Evolutionary conservation across 2,329 filamentous ascomycete species (phyloP), one percentile per base, ranked within the genome.

Genomic region (Waltergamsia citrina): DNA sequence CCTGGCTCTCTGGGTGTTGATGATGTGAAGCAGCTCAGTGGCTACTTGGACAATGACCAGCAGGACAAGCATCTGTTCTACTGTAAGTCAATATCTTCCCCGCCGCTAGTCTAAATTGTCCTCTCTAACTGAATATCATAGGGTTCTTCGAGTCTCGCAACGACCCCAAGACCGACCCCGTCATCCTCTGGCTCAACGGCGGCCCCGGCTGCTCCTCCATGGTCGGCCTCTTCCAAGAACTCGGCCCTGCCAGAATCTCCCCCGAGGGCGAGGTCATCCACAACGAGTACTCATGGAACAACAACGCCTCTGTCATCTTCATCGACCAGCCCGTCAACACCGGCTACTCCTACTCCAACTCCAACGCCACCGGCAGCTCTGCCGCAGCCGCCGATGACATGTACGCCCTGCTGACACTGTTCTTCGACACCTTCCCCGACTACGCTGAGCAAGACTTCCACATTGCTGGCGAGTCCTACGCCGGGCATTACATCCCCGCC

Each of bases 131-230:
- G 12, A 12, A 21, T 16, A 11, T 29, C 2, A n/a, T 46, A 93
- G 86, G 87, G 92, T 96, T 96, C 78, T 98, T 98, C 49, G 92
- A 98, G 65, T 96, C 90, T 35, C 84, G 92, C 52, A 95, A 95
- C 53, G 87, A 98, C 59, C 90, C 92, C 45, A 77, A 88, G 74
- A 96, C 90, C 54, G 92, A 96, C 58, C 92, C 92, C 31, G 86
- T 96, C 30, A 80, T 96, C 35, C 74, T 95, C 46, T 94, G 90
- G 75, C 72, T 96, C 54, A 96, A 96, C 52, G 92, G 92, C 46
- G 92, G 92, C 47, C 92, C 92, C 29, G 92, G 92, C 50, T 96
- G 92, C 71, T 96, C 90, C 17, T 96, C 90, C 35, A 70, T 96
- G 51, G 95, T 88, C 43, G 92, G 92, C 43, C 78, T 96, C 37